phyloP scores from a whole-genome alignment of 2,329 filamentous ascomycete genomes.

The Aspergillus luchuensis region DNA sequence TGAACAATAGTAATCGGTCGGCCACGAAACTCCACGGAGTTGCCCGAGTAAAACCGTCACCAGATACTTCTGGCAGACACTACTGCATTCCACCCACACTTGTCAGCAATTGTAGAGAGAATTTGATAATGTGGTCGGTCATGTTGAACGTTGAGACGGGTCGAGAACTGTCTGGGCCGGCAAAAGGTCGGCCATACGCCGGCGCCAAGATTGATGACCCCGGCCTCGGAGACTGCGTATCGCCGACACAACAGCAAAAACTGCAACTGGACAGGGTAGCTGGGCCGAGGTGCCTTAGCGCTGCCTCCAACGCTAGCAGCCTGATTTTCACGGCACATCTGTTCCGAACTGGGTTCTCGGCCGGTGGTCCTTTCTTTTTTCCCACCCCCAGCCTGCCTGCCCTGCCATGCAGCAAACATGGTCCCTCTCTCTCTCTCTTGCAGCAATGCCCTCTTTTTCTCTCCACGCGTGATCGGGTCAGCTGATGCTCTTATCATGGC shows the following conservation, averaged over 20 bases:
- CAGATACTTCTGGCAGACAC: conserved; percentile 9
- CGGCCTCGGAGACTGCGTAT: neutral
- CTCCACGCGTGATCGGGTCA: conserved; percentile 1
- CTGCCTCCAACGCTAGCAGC: conserved; percentile 2
- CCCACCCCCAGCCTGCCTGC: too few relatives aligned
- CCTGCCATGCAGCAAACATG: too few relatives aligned
- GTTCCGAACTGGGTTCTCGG: conserved; percentile 8
- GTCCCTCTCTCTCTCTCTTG: neutral
- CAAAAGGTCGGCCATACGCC: neutral
- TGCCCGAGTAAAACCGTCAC: neutral
- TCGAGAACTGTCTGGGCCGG: neutral
- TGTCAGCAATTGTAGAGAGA: neutral
- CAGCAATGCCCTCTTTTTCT: neutral
- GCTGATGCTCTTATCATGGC: conserved; percentile 5
- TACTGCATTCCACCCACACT: conserved; percentile 11
- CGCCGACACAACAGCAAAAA: neutral
- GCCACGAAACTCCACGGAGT: neutral
- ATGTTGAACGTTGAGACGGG: neutral
- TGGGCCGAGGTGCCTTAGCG: neutral
- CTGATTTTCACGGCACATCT: conserved; percentile 8
- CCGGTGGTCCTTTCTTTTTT: neutral
- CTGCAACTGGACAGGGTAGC: neutral
- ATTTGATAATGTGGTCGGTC: conserved; percentile 2
- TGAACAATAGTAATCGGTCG: neutral
- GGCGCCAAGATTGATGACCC: neutral